phyloP scores from a whole-genome alignment of 148 eudicot genomes.

The Polygonum aviculare region DNA sequence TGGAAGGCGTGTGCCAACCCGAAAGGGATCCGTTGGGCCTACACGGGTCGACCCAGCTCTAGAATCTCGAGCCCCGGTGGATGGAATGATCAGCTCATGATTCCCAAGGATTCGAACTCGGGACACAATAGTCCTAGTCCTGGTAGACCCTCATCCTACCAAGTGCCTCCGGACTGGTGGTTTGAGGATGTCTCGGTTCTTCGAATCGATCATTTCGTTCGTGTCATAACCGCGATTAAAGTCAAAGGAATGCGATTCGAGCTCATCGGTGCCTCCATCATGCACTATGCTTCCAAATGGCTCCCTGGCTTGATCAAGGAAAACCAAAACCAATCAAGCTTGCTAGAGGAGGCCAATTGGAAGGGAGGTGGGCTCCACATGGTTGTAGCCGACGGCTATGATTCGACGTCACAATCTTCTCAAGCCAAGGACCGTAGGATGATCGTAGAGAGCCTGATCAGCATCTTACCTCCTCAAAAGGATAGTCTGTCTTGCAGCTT shows the following conservation, averaged over 20 bases:
- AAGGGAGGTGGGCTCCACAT: conserved; percentile 70
- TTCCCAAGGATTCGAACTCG: background rate
- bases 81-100: conserved; percentile 42
- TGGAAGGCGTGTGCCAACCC: conserved; percentile 99
- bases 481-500: conserved; percentile 85
- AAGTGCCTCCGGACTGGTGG: conserved; percentile 93
- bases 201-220: conserved; percentile 86
- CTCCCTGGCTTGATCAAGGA: conserved; percentile 66
- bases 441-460: conserved; percentile 87
- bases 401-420: conserved; percentile 26
- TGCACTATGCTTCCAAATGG: conserved; percentile 83
- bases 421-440: conserved; percentile 72
- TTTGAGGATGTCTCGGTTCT: conserved; percentile 86
- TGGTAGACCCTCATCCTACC: conserved; percentile 54
- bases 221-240: conserved; percentile 94
- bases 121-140: background rate
- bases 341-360: conserved; percentile 33
- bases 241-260: conserved; percentile 94
- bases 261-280: conserved; percentile 64
- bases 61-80: conserved; percentile 57
- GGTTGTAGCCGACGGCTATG: conserved; percentile 47
- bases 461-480: conserved; percentile 85
- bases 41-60: conserved; percentile 48
- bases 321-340: background rate
- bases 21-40: conserved; percentile 81